Percentiles rank a stretch among this genome's conserved stretches.
These are phyloP conservation scores for Candida awuae DNA, from an alignment of 805 yeast species.

Conservation along the genomic window DNA sequence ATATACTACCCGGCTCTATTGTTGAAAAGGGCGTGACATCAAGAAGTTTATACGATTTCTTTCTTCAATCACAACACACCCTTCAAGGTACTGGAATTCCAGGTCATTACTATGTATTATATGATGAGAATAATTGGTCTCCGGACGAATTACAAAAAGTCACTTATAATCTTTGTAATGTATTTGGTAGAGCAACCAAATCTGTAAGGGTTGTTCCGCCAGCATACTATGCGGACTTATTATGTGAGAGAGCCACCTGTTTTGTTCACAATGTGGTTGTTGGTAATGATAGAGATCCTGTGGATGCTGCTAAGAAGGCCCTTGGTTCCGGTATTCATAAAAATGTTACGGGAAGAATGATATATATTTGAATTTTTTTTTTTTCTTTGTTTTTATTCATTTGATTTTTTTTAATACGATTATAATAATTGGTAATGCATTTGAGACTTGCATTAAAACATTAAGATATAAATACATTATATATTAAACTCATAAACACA, in stretches of 20 bases:
- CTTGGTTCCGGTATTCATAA: slow-evolving; percentile 17
- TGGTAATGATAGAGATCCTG: slow-evolving; percentile 9
- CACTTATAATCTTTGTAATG: slow-evolving; percentile 25
- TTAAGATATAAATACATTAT: too few species aligned
- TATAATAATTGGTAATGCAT: background rate
- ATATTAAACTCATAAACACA: background rate
- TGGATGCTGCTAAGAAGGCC: slow-evolving; percentile 15
- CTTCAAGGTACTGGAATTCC: slow-evolving; percentile 30
- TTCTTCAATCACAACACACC: slow-evolving; percentile 27
- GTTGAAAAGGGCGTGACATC: slow-evolving; percentile 28
- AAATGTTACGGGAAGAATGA: slow-evolving; percentile 16
- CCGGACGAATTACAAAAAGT: slow-evolving; percentile 24
- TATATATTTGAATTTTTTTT: slow-evolving; percentile 13
- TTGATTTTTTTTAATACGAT: background rate
- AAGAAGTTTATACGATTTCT: slow-evolving; percentile 26
- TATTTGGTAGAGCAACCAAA: slow-evolving; percentile 27
- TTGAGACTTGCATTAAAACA: too few species aligned
- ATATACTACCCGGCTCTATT: slow-evolving; percentile 25
- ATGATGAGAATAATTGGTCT: slow-evolving; percentile 24
- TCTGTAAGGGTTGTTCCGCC: slow-evolving; percentile 29
- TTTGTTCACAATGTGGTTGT: slow-evolving; percentile 12
- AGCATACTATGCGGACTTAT: slow-evolving; percentile 26
- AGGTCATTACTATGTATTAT: slow-evolving; percentile 27
- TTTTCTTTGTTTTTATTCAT: background rate
- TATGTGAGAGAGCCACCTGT: slow-evolving; percentile 27